Percentiles rank a stretch among this genome's conserved stretches.
Conservation (phyloP, 1,284 basidiomycete species). For the Austroboletus rostrupii region DNA sequence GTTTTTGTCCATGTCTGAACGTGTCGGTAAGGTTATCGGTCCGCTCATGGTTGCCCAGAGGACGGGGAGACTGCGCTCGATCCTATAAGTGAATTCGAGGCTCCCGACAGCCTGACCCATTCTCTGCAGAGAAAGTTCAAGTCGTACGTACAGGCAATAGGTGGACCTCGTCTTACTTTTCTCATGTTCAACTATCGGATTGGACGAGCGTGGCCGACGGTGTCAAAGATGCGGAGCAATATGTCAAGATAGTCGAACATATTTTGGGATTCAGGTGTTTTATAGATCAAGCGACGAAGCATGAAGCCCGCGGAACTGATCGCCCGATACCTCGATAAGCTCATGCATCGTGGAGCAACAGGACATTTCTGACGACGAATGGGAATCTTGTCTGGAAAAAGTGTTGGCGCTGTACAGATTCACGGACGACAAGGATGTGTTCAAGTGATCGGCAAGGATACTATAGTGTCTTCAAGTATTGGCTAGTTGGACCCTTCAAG, state of each 20-base stretch:
- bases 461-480: no score
- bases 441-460: no score
- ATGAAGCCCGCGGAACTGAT: conserved; percentile 96
- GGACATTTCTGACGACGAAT: conserved; percentile 64
- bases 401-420: conserved; percentile 83
- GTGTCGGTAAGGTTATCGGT: conserved; percentile 47
- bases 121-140: conserved; percentile 67
- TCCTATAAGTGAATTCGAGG: conserved; percentile 67
- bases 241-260: conserved; percentile 77
- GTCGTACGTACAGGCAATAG: conserved; percentile 51
- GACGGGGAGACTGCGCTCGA: conserved; percentile 43
- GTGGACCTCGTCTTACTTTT: background rate
- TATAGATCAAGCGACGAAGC: conserved; percentile 55
- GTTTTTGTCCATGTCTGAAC: conserved; percentile 3
- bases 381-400: conserved; percentile 69
- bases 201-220: conserved; percentile 54
- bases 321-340: conserved; percentile 84
- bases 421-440: conserved; percentile 90
- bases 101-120: conserved; percentile 54
- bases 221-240: conserved; percentile 52
- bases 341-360: conserved; percentile 86
- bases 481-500: no score
- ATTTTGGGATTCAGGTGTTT: conserved; percentile 71
- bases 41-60: conserved; percentile 54
- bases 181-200: background rate